A percentile compares a stretch with the other conserved stretches of the same genome.
Evolutionary conservation across 1,139 yeast species (phyloP).

Genomic region (Suhomyces taliae): DNA sequence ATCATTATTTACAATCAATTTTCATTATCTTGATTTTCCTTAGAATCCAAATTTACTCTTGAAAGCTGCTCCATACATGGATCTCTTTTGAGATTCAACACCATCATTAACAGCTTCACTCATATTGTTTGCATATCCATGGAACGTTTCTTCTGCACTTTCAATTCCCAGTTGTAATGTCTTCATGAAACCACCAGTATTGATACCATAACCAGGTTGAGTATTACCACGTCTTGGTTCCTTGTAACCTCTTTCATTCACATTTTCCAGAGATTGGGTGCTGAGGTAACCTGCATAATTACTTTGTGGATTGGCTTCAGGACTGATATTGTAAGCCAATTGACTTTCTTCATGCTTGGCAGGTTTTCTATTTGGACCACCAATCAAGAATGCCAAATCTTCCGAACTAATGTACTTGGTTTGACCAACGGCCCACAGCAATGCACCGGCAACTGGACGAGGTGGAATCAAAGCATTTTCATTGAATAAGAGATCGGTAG

Average conservation of each 20-base stretch:
- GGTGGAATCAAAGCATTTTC: slow-evolving; percentile 65
- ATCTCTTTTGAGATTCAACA: slow-evolving; percentile 50
- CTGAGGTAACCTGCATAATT: slow-evolving; percentile 23
- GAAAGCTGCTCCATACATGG: slow-evolving; percentile 52
- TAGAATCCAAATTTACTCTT: slow-evolving; percentile 56
- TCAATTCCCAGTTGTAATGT: slow-evolving; percentile 55
- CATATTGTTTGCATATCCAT: slow-evolving; percentile 57
- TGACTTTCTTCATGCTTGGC: slow-evolving; percentile 56
- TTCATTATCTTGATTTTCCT: background rate
- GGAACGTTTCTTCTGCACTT: slow-evolving; percentile 52
- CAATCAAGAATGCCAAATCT: slow-evolving; percentile 59
- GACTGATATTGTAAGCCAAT: slow-evolving; percentile 55
- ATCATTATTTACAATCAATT: background rate
- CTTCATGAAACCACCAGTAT: slow-evolving; percentile 43
- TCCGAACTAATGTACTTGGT: slow-evolving; percentile 55
- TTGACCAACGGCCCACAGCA: slow-evolving; percentile 85
- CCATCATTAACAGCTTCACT: slow-evolving; percentile 57
- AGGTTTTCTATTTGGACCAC: slow-evolving; percentile 59
- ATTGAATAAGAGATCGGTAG: slow-evolving; percentile 58
- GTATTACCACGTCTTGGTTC: slow-evolving; percentile 47
- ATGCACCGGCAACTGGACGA: slow-evolving; percentile 76
- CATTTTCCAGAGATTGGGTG: background rate
- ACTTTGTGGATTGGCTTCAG: slow-evolving; percentile 45
- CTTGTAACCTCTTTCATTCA: slow-evolving; percentile 40
- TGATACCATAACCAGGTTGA: slow-evolving; percentile 27